A percentile compares a stretch with the other conserved stretches of the same genome.
Conservation (phyloP, 2,329 filamentous ascomycete genomes). For the Penicillium sp. region DNA sequence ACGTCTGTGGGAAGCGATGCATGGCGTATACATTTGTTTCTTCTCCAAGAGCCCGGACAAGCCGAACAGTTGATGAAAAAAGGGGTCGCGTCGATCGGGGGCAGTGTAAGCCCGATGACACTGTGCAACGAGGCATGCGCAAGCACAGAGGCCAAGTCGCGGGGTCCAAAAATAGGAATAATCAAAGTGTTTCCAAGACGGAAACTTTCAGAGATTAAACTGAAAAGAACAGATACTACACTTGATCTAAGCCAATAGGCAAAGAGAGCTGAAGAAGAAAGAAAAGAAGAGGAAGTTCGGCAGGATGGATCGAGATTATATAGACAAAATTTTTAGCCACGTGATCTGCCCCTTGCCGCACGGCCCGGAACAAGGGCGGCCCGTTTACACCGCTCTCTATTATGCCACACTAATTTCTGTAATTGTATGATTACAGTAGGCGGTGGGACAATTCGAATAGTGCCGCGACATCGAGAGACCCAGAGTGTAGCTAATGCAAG, state of each 20-base stretch:
- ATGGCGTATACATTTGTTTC: slow-evolving; percentile 31
- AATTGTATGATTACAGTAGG: neutral
- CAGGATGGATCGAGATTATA: slow-evolving; percentile 7
- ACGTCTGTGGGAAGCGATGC: neutral
- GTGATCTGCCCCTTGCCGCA: neutral
- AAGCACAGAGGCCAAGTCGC: slow-evolving; percentile 64
- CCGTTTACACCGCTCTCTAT: neutral
- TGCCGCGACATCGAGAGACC: too few species aligned
- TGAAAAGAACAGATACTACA: slow-evolving; percentile 97
- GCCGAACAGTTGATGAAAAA: slow-evolving; percentile 56
- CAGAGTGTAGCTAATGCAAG: too few species aligned
- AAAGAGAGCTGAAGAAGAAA: slow-evolving; percentile 48
- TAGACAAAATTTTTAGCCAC: neutral
- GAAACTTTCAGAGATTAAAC: slow-evolving; percentile 87
- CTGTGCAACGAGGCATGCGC: slow-evolving; percentile 61
- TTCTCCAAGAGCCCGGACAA: slow-evolving; percentile 56
- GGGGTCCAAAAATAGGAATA: slow-evolving; percentile 70
- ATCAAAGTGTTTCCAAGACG: slow-evolving; percentile 68
- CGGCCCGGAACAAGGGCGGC: neutral
- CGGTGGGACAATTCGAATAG: neutral
- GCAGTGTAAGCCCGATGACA: slow-evolving; percentile 73
- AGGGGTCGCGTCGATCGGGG: slow-evolving; percentile 62
- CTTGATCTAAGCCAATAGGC: slow-evolving; percentile 74
- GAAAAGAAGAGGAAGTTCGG: slow-evolving; percentile 38
- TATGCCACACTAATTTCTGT: neutral